These are phyloP conservation scores for Trichosporon sp. DNA, from an alignment of 1,284 basidiomycete species.

Conservation along the genomic window DNA sequence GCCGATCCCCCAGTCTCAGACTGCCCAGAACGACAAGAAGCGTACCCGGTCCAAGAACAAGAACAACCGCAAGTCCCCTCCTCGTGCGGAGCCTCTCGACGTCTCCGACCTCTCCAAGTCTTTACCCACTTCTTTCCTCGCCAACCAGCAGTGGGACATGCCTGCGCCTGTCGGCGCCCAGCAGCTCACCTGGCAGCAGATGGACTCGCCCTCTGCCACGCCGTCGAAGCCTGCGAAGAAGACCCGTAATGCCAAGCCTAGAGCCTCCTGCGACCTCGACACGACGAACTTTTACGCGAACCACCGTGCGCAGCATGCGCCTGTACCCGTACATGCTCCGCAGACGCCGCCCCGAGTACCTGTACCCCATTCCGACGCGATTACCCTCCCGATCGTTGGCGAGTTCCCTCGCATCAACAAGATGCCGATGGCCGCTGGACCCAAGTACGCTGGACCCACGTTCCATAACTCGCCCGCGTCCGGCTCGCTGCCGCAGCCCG, in stretches of 20 bases:
- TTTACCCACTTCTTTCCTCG: conserved; percentile 30
- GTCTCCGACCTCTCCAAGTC: conserved; percentile 25
- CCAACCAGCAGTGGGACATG: conserved; percentile 48
- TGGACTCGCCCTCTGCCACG: conserved; percentile 27
- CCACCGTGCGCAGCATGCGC: conserved; percentile 35
- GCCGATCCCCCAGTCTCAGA: neutral
- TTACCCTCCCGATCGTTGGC: conserved; percentile 36
- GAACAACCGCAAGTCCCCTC: conserved; percentile 15
- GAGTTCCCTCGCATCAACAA: conserved; percentile 48
- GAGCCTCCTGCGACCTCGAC: conserved; percentile 40
- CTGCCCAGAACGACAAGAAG: conserved; percentile 21
- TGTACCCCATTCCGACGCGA: conserved; percentile 15
- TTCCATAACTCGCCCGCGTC: conserved; percentile 55
- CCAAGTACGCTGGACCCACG: conserved; percentile 53
- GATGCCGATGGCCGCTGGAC: conserved; percentile 21
- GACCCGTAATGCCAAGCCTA: conserved; percentile 11
- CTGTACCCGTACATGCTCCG: conserved; percentile 29
- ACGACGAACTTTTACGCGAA: conserved; percentile 45
- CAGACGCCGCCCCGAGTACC: conserved; percentile 48
- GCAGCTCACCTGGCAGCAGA: conserved; percentile 49
- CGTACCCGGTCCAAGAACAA: conserved; percentile 23
- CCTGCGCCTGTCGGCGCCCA: conserved; percentile 32
- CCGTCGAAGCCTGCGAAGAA: conserved; percentile 18
- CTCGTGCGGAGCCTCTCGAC: conserved; percentile 16
- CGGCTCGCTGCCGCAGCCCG: conserved; percentile 48